Conservation (phyloP, 345 rosid species). For the Aurinia saxatilis region DNA sequence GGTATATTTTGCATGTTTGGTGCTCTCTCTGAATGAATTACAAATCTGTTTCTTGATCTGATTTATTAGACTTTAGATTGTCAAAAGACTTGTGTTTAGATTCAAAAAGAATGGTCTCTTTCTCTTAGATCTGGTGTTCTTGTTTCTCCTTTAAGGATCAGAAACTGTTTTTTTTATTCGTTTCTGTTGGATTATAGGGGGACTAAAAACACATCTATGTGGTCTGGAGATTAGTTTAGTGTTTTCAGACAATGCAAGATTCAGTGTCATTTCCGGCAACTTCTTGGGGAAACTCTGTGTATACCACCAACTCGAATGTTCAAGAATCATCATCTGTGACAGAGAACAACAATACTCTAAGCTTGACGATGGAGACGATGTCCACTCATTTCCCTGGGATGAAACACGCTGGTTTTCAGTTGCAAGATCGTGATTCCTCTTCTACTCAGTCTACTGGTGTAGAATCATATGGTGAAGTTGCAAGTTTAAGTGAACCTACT, state of each 20-base stretch:
- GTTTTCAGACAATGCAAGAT: conserved; percentile 22
- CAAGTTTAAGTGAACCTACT: conserved; percentile 32
- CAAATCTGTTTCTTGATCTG: neutral
- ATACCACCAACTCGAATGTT: conserved; percentile 6
- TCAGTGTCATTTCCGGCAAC: neutral
- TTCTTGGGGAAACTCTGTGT: conserved; percentile 11
- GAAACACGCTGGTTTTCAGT: conserved; percentile 33
- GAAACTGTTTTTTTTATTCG: neutral
- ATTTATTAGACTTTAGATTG: neutral
- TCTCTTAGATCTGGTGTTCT: conserved; percentile 18
- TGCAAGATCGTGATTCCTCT: conserved; percentile 48
- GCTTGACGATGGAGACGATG: conserved; percentile 13
- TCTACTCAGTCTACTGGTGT: conserved; percentile 56
- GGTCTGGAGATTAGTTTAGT: neutral
- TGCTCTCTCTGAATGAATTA: neutral
- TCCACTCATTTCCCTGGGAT: conserved; percentile 23
- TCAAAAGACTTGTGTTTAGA: neutral
- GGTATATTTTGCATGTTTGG: conserved; percentile 5
- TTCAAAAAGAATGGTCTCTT: neutral
- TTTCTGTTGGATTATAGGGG: neutral
- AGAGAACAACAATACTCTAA: neutral
- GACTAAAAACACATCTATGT: neutral
- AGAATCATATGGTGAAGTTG: conserved; percentile 47
- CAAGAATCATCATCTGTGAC: conserved; percentile 16
- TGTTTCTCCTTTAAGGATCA: conserved; percentile 1